Evolutionary conservation across 1,139 yeast species (phyloP), one percentile per base, ranked within the genome.

Genomic region (Yamadazyma triangularis): DNA sequence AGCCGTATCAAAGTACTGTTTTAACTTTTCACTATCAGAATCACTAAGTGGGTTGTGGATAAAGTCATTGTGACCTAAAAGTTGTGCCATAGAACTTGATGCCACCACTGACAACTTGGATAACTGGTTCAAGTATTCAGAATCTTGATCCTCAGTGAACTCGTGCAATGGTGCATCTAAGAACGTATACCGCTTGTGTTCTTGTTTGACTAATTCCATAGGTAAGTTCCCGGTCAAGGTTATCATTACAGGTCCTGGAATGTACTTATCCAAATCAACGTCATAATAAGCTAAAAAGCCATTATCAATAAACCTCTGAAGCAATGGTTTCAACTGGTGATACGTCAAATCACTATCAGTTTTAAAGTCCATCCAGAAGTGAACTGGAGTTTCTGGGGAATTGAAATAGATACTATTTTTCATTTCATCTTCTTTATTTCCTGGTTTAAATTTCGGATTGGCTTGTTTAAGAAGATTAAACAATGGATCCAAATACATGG

Each of bases 401-500:
- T 65, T 60, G 41, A 50, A 66, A 40, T 56, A 67, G 3, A 65
- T 49, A 8, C 70, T 59, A 33, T 56, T 50, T 28, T 54, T 60
- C 20, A 18, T 18, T n/a, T n/a, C n/a, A 9, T 18, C 20, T 15
- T 20, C 24, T 9, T 39, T 24, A 4, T 29, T 38, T 10, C 31
- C 21, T 6, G 30, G 27, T 13, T 30, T 36, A 30, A 44, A 50
- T 8, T 33, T 25, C 2, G 64, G 66, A 43, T 70, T 74, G 23
- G 75, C 65, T 31, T 63, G 61, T 23, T 67, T 62, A 27, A 83
- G 52, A 38, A 80, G 57, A 5, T 59, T 50, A 36, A 49, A 59
- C 10, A 83, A 42, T 3, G 80, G 81, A 31, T 70, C 64, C 36
- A 81, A 57, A 44, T 83, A 83, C 38, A 81, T 49, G 16, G 56